Evolutionary conservation across 352 stramenopile species (phyloP).

Genomic region (Phytophthora constricta): DNA sequence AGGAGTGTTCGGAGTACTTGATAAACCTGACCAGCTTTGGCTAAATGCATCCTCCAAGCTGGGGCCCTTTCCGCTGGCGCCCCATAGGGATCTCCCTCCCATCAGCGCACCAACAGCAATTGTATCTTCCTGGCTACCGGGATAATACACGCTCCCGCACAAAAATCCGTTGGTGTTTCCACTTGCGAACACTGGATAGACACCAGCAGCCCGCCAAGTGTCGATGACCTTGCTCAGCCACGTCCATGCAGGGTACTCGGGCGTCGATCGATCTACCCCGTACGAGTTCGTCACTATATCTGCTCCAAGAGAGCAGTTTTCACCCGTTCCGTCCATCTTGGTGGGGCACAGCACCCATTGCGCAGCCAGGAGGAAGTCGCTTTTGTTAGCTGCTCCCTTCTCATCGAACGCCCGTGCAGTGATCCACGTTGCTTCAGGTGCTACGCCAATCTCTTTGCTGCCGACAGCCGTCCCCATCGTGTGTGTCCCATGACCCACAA

Average conservation of each 20-base stretch:
- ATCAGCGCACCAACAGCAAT: conserved; percentile 72
- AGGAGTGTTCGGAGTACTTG: background rate
- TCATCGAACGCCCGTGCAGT: conserved; percentile 71
- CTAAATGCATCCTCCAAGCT: conserved; percentile 38
- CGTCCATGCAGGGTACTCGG: conserved; percentile 57
- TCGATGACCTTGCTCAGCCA: conserved; percentile 66
- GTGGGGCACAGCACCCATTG: conserved; percentile 79
- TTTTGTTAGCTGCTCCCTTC: conserved; percentile 64
- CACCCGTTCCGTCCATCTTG: conserved; percentile 46
- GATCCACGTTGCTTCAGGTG: conserved; percentile 71
- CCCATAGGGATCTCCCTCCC: conserved; percentile 64
- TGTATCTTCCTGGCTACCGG: conserved; percentile 54
- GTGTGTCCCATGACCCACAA: conserved; percentile 75
- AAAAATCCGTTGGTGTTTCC: conserved; percentile 79
- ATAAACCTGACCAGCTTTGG: conserved; percentile 4
- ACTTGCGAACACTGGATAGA: conserved; percentile 68
- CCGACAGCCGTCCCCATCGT: conserved; percentile 71
- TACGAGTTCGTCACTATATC: conserved; percentile 78
- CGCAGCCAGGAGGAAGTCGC: conserved; percentile 67
- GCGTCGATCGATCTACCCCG: conserved; percentile 54
- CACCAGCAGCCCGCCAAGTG: conserved; percentile 55
- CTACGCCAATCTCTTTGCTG: conserved; percentile 58
- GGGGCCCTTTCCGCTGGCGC: conserved; percentile 72
- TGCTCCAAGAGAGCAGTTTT: conserved; percentile 62
- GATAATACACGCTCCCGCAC: conserved; percentile 75